Conservation (phyloP, 345 rosid species). For the Hypericum androsaemum region DNA sequence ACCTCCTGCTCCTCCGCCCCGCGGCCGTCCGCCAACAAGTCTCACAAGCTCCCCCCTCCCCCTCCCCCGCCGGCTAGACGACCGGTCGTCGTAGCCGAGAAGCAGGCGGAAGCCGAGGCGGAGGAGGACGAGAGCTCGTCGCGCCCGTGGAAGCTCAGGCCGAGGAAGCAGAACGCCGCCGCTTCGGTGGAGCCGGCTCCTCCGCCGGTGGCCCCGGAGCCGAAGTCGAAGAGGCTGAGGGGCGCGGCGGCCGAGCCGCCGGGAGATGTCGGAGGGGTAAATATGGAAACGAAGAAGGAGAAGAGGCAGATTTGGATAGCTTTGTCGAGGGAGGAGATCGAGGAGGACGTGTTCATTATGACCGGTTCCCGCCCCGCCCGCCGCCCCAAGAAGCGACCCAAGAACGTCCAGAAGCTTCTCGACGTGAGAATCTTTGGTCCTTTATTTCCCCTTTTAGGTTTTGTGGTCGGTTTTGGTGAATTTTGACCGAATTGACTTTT, state of each 20-base stretch:
- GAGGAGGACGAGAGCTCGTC: constrained; percentile 5
- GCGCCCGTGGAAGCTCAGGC: constrained; percentile 6
- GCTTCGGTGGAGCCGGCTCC: too few relatives aligned
- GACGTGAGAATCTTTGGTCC: constrained; percentile 37
- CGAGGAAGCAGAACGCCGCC: too few relatives aligned
- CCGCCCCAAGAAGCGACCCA: constrained; percentile 66
- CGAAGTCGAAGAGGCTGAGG: constrained; percentile 59
- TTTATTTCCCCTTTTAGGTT: not conserved
- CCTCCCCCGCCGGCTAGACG: not conserved
- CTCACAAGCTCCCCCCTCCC: constrained; percentile 1
- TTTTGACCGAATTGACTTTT: not conserved
- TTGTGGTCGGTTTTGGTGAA: not conserved
- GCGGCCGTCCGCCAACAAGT: constrained; percentile 4
- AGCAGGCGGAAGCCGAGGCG: constrained; percentile 13
- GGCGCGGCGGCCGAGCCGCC: constrained; percentile 38
- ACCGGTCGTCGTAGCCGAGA: constrained; percentile 7
- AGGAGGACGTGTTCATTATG: constrained; percentile 79
- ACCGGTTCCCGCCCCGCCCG: constrained; percentile 77
- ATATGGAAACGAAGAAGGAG: constrained; percentile 29
- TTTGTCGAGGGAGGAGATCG: constrained; percentile 75
- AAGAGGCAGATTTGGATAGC: constrained; percentile 53
- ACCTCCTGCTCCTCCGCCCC: constrained; percentile 18
- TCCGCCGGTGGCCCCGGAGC: constrained; percentile 2
- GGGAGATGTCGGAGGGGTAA: constrained; percentile 21
- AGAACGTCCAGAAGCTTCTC: constrained; percentile 61